phyloP scores from a whole-genome alignment of 2,329 filamentous ascomycete species.

The Aspergillus sp. region DNA sequence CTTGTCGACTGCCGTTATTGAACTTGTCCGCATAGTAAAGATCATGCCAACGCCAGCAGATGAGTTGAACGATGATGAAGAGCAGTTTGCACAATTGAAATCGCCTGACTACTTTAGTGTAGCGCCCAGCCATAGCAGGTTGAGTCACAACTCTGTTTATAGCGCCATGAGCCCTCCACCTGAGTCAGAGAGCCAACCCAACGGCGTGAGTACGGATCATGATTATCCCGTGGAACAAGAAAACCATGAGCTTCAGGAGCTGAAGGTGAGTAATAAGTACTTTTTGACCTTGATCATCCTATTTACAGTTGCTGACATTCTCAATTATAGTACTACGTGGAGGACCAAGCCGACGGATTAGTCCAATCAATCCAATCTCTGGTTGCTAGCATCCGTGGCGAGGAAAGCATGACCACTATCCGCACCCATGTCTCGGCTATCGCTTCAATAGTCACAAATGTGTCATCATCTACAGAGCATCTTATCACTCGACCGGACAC shows the following conservation, averaged over 20 bases:
- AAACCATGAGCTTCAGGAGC: constrained; percentile 57
- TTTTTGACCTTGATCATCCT: background rate
- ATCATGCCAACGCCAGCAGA: constrained; percentile 72
- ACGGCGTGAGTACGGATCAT: constrained; percentile 34
- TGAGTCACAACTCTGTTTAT: constrained; percentile 70
- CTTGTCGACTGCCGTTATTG: constrained; percentile 79
- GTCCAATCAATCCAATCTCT: constrained; percentile 81
- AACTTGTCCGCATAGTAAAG: constrained; percentile 80
- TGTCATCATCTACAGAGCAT: constrained; percentile 65
- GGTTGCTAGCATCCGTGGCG: constrained; percentile 68
- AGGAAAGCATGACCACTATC: constrained; percentile 64
- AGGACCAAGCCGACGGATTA: constrained; percentile 77
- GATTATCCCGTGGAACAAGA: constrained; percentile 44
- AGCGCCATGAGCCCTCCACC: constrained; percentile 70
- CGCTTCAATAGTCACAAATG: constrained; percentile 67
- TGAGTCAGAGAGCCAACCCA: constrained; percentile 31
- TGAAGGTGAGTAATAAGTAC: constrained; percentile 52
- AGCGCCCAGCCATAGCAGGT: constrained; percentile 48
- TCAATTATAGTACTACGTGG: constrained; percentile 65
- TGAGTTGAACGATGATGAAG: constrained; percentile 76
- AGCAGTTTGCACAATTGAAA: constrained; percentile 62
- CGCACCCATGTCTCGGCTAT: constrained; percentile 71
- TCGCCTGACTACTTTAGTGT: constrained; percentile 67
- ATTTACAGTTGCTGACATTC: constrained; percentile 2
- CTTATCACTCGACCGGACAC: constrained; percentile 51